phyloP scores from a whole-genome alignment of 2,329 filamentous ascomycete genomes.

The Sclerotinia borealis region DNA sequence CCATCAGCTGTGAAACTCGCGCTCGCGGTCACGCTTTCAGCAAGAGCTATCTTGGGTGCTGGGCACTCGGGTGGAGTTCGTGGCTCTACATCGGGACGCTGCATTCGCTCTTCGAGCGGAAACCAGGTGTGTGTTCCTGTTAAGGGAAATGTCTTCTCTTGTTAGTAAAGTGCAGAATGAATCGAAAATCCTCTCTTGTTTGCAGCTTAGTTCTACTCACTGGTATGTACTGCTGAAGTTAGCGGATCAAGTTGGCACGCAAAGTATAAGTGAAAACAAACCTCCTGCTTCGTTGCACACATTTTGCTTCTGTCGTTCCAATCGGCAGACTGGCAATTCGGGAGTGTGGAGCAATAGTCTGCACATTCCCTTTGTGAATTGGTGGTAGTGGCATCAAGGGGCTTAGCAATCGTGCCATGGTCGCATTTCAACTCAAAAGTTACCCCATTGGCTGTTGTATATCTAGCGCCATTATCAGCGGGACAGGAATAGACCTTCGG shows the following conservation, averaged over 20 bases:
- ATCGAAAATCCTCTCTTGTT: not conserved
- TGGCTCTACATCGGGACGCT: not conserved
- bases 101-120: not conserved
- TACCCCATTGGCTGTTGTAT: not conserved
- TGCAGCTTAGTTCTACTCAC: not conserved
- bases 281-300: not conserved
- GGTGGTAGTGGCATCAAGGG: not conserved
- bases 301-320: not conserved
- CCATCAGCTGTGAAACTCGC: not conserved
- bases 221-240: constrained; percentile 6
- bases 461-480: not conserved
- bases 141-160: not conserved
- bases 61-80: not conserved
- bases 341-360: not conserved
- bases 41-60: not conserved
- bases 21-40: not conserved
- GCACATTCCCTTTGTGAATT: not conserved
- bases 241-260: not conserved
- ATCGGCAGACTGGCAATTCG: not conserved
- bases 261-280: not conserved
- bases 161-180: not conserved
- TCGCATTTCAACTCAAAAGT: constrained; percentile 1
- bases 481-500: constrained; percentile 6
- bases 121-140: constrained; percentile 5
- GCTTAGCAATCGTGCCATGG: not conserved